Base-by-base conservation (phyloP, 208 protist species). In the Endotrypanum monterogeii region DNA sequence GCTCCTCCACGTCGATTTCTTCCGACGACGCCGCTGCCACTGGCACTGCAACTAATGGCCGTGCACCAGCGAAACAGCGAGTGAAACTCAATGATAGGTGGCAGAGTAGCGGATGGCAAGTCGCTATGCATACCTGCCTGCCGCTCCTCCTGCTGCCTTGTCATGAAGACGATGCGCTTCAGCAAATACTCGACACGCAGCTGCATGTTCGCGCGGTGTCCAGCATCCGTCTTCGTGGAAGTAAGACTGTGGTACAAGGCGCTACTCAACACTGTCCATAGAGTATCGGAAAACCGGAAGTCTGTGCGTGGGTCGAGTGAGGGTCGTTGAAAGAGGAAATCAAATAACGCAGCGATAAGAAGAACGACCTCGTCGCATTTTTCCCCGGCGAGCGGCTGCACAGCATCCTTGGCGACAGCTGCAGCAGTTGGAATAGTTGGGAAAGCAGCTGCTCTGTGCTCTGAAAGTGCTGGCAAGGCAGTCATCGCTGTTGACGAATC, bases 151-250 rank as follows among this genome's bases (percentile, higher is more conserved):
- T 88, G 78, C 52, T 76, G 61, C 67, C 83, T 67, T 37, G 86
- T 92, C 41, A 93, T 39, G 58, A 87, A 70, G 20, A 97, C 86
- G 44, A 97, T 86, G 66, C 93, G 93, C 83, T 97, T 95, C 35
- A 97, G 76, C 18, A 97, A 77, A 69, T 97, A 97, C 50, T 82
- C 83, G 23, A 80, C 87, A 30, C 89, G 85, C 41, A 93, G 84
- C 77, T 93, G 89, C 84, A 92, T 86, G 71, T 86, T 90, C 30
- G 88, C 84, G n/a, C 86, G 87, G 14, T 82, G 67, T 16, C 89
- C 89, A 25, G 86, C 87, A 57, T 93, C 89, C 32, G 74, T 57
- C 67, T 83, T 57, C 35, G 73, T 58, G 20, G 81, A 68, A 2
- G 71, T 83, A 48, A 92, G 66, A 39, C 89, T 82, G 67, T 86